phyloP scores from a whole-genome alignment of 768 basidiomycete species.

The Vishniacozyma victoriae region DNA sequence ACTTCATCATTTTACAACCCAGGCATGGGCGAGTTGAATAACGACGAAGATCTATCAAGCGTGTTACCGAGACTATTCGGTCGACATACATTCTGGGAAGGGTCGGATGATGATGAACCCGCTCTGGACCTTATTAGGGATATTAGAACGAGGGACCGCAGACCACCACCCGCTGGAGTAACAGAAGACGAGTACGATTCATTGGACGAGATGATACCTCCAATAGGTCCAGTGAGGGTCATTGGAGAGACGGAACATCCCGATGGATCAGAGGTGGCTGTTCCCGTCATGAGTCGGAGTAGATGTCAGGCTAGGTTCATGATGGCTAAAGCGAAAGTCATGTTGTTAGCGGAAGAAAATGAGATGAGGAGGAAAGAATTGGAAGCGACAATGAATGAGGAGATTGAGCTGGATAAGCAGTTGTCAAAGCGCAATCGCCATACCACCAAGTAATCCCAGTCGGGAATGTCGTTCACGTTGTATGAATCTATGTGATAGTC shows the following conservation, averaged over 20 bases:
- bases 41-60: constrained; percentile 8
- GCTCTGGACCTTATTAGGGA: constrained; percentile 1
- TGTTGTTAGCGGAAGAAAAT: constrained; percentile 63
- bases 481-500: too few species aligned
- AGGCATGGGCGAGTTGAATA: not conserved
- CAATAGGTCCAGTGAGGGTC: not conserved
- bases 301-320: constrained; percentile 57
- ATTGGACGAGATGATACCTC: constrained; percentile 10
- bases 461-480: too few species aligned
- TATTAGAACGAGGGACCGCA: not conserved
- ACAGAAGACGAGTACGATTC: constrained; percentile 5
- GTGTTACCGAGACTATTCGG: constrained; percentile 55
- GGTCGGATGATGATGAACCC: constrained; percentile 5
- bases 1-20: not conserved
- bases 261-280: constrained; percentile 4
- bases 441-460: too few species aligned
- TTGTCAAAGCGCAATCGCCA: too few species aligned
- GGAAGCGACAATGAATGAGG: constrained; percentile 54
- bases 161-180: too few species aligned
- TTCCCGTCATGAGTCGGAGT: constrained; percentile 14
- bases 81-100: constrained; percentile 51
- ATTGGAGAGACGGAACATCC: constrained; percentile 12
- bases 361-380: constrained; percentile 63
- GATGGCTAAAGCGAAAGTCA: constrained; percentile 69
- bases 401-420: constrained; percentile 30